phyloP scores from a whole-genome alignment of 1,139 yeast genomes.

The Suhomyces wounanorum region DNA sequence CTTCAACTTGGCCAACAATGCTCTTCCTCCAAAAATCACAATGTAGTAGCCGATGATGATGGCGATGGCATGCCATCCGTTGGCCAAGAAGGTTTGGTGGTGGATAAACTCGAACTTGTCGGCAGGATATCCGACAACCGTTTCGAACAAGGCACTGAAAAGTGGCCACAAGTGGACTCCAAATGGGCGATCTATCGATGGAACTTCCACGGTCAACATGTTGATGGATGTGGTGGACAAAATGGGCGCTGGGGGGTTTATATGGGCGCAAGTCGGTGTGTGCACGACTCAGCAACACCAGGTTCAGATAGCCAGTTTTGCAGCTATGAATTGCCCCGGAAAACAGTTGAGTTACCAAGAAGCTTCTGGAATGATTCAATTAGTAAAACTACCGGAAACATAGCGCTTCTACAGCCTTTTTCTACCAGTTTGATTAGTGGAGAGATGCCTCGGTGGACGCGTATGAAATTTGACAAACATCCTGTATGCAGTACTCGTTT shows the following conservation, averaged over 20 bases:
- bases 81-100: conserved; percentile 67
- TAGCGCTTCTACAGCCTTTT: neutral
- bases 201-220: conserved; percentile 28
- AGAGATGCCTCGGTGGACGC: conserved; percentile 1
- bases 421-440: neutral
- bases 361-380: too few relatives aligned
- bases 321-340: neutral
- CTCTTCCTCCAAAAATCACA: conserved; percentile 79
- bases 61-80: conserved; percentile 64
- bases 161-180: conserved; percentile 91
- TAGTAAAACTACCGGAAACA: too few relatives aligned
- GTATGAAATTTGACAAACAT: neutral
- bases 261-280: conserved; percentile 1
- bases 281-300: neutral
- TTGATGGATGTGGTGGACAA: conserved; percentile 1
- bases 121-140: conserved; percentile 62
- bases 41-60: conserved; percentile 71
- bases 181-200: conserved; percentile 80
- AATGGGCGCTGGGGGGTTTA: conserved; percentile 3
- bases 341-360: neutral
- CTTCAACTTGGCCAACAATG: conserved; percentile 46
- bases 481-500: neutral
- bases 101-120: conserved; percentile 71
- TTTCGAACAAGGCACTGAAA: conserved; percentile 60
- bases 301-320: neutral